Base-by-base conservation (phyloP, 2,329 filamentous ascomycete species). In the Sclerotinia glacialis region DNA sequence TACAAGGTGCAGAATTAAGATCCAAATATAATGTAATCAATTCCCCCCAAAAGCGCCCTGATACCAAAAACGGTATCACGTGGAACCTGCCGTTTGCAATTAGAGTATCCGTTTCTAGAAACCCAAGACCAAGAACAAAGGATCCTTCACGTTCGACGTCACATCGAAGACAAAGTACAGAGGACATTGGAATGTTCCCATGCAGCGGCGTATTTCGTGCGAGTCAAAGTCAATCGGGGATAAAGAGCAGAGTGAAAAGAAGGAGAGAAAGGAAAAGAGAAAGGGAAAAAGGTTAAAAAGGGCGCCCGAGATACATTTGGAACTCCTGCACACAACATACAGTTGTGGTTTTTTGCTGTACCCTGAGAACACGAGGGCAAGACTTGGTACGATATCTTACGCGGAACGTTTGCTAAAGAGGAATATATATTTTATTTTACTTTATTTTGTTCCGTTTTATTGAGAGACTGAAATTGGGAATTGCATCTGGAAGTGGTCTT, bases 171-270 rank as follows among this genome's bases (percentile, higher is more conserved):
- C 11, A 37, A 49, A 26, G 31, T 5, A 49, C 44, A 49, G 40
- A 60, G 44, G 12, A 37, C 11, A 37, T 60, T 49, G 28, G 31
- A 26, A 54, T 40, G 21, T 55, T 23, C 11, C 11, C 23, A 55
- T 61, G 58, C 58, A 49, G 28, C 58, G 44, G 31, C 23, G 44
- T 26, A 49, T 49, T 47, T 49, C 44, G 14, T 49, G 18, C 58
- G 44, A 23, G 44, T 37, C 28, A 37, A 3, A 21, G 31, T 37
- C 31, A 31, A 50, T 8, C 18, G 31, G 26, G 37, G 44, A 61
- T 44, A 61, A 61, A 61, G 44, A 61, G 58, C 21, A 49, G 18
- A 44, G 37, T 23, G 12, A 14, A 12, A 12, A 58, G 37, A 14
- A 37, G 26, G 1, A 31, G 34, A 9, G 21, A 44, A 60, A 49